A percentile compares a stretch with the other conserved stretches of the same genome.
These are phyloP conservation scores for Ceratocystis smalleyi DNA, from an alignment of 2,329 filamentous ascomycete species.

Conservation along the genomic window DNA sequence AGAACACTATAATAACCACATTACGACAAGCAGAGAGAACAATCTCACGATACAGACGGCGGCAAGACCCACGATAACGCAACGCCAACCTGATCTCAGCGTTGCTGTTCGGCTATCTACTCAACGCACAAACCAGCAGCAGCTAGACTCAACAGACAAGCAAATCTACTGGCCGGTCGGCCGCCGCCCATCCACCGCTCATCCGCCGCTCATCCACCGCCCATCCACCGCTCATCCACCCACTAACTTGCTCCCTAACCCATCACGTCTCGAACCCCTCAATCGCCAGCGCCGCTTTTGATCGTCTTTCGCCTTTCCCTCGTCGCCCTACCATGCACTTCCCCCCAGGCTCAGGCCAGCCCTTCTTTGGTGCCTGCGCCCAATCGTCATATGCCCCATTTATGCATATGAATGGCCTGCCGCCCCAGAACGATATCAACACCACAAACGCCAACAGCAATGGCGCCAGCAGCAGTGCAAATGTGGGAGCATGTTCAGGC, in stretches of 20 bases:
- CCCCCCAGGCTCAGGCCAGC: conserved; percentile 23
- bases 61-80: no score
- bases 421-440: conserved; percentile 24
- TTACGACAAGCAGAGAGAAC: no score
- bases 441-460: background rate
- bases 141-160: no score
- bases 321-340: background rate
- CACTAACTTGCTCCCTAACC: no score
- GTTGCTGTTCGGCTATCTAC: no score
- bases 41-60: no score
- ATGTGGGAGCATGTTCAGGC: conserved; percentile 34
- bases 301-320: background rate
- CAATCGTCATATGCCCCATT: conserved; percentile 39
- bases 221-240: background rate
- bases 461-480: conserved; percentile 27
- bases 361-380: conserved; percentile 30
- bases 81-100: no score
- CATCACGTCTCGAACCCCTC: no score
- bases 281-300: background rate
- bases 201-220: background rate
- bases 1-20: no score
- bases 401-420: conserved; percentile 37
- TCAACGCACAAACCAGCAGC: no score
- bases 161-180: background rate
- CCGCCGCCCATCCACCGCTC: background rate